phyloP scores from a whole-genome alignment of 73 alveolate genomes.

The Blepharisma stoltei region DNA sequence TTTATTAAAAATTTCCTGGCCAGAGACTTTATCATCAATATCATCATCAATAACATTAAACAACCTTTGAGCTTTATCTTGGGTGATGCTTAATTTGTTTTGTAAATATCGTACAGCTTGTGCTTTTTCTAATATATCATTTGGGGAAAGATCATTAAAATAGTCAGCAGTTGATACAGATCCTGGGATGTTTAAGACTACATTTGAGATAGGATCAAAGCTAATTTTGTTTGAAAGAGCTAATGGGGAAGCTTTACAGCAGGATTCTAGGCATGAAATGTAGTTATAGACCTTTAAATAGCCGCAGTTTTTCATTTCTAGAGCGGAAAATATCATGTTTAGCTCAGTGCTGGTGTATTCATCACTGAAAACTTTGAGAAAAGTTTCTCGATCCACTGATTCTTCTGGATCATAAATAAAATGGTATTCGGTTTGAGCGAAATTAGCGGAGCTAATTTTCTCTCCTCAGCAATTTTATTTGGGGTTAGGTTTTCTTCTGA shows the following conservation, averaged over 20 bases:
- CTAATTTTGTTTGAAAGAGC: background rate
- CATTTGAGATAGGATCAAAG: background rate
- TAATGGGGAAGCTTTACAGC: background rate
- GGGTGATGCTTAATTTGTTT: background rate
- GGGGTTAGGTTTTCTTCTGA: too few species aligned
- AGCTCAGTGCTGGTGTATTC: background rate
- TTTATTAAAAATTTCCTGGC: background rate
- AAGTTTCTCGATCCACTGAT: too few species aligned
- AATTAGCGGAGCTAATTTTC: too few species aligned
- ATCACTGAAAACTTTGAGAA: background rate
- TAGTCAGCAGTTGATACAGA: background rate
- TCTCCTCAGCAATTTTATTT: too few species aligned
- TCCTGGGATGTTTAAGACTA: background rate
- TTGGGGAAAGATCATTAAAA: background rate
- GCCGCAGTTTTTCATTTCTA: background rate
- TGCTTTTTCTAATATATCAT: background rate
- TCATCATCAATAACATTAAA: background rate
- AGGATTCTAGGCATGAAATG: background rate
- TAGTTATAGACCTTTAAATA: background rate
- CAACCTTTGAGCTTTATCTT: slow-evolving; percentile 2
- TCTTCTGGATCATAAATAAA: too few species aligned
- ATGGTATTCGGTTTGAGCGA: too few species aligned
- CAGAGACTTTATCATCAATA: slow-evolving; percentile 1
- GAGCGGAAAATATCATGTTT: background rate
- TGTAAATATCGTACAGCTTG: background rate